These are phyloP conservation scores for Fusarium sp. DNA, from an alignment of 2,329 filamentous ascomycete genomes.

Conservation along the genomic window DNA sequence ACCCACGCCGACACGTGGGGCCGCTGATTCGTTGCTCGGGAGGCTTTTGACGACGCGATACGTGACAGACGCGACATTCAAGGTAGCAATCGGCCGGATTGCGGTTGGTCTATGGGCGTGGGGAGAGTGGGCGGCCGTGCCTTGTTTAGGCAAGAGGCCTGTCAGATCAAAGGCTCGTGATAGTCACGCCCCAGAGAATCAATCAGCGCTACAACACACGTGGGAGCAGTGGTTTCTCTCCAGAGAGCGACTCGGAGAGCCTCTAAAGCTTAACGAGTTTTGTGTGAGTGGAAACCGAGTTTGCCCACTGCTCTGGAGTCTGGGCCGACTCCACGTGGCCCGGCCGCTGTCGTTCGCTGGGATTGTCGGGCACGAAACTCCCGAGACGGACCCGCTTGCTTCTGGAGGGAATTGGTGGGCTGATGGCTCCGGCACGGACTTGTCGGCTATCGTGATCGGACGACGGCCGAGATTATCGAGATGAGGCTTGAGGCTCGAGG, in stretches of 20 bases:
- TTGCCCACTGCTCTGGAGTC: slow-evolving; percentile 4
- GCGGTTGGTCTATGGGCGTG: not conserved
- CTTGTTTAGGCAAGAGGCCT: not conserved
- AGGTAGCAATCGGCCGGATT: slow-evolving; percentile 14
- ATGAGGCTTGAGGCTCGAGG: not conserved
- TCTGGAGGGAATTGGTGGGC: not conserved
- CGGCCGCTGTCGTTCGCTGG: slow-evolving; percentile 27
- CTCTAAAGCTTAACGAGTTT: not conserved
- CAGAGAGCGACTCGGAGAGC: not conserved
- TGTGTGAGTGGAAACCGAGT: slow-evolving; percentile 4
- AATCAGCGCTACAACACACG: slow-evolving; percentile 17
- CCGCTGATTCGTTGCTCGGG: slow-evolving; percentile 44
- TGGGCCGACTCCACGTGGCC: slow-evolving; percentile 39
- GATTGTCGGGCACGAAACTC: not conserved
- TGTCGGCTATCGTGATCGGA: slow-evolving; percentile 3
- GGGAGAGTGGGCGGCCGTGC: not conserved
- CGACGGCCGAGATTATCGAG: not conserved
- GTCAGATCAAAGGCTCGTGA: slow-evolving; percentile 12
- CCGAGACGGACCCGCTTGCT: slow-evolving; percentile 4
- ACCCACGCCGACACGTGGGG: slow-evolving; percentile 44
- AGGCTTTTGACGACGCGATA: slow-evolving; percentile 18
- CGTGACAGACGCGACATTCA: not conserved
- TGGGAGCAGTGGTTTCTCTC: slow-evolving; percentile 16
- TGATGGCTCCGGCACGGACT: slow-evolving; percentile 1
- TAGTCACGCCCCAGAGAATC: not conserved